phyloP scores from a whole-genome alignment of 768 basidiomycete genomes.

The Suillus variegatus region DNA sequence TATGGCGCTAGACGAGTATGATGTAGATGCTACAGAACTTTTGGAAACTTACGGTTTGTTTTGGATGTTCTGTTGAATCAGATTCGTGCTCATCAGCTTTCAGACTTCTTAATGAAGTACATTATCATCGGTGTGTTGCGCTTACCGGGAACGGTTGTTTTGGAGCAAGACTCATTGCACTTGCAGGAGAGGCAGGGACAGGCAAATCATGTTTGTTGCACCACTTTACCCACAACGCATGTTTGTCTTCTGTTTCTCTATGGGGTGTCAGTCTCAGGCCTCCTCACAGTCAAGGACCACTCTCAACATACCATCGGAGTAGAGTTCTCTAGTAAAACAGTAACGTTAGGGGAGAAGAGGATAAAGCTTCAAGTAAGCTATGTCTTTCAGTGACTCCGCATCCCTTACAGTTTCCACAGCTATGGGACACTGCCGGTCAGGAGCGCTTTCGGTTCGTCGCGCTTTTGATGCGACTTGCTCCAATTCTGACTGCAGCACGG shows the following conservation, averaged over 20 bases:
- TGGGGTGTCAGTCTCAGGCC: constrained; percentile 7
- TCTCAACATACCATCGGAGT: constrained; percentile 99
- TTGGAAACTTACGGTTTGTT: constrained; percentile 88
- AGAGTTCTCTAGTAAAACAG: constrained; percentile 93
- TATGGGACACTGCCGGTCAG: constrained; percentile 98
- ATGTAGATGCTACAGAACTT: constrained; percentile 86
- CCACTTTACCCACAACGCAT: constrained; percentile 94
- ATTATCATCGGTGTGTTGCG: constrained; percentile 82
- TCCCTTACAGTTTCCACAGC: constrained; percentile 42
- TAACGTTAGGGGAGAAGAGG: constrained; percentile 90
- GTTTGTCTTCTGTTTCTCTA: constrained; percentile 50
- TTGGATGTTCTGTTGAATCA: not conserved
- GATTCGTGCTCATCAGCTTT: constrained; percentile 18
- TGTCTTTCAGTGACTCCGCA: constrained; percentile 14
- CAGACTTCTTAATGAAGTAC: constrained; percentile 99
- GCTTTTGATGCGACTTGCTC: constrained; percentile 15
- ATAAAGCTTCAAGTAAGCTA: constrained; percentile 88
- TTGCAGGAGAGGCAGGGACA: constrained; percentile 89
- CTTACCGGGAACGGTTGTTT: constrained; percentile 9
- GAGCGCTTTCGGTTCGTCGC: constrained; percentile 78
- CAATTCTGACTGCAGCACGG: constrained; percentile 17
- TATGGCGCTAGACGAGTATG: constrained; percentile 68
- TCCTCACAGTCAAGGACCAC: constrained; percentile 85
- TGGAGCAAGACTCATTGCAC: constrained; percentile 7
- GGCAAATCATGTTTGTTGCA: constrained; percentile 97